These are phyloP conservation scores for Earliella scabrosa DNA, from an alignment of 1,284 basidiomycete genomes.

Conservation along the genomic window DNA sequence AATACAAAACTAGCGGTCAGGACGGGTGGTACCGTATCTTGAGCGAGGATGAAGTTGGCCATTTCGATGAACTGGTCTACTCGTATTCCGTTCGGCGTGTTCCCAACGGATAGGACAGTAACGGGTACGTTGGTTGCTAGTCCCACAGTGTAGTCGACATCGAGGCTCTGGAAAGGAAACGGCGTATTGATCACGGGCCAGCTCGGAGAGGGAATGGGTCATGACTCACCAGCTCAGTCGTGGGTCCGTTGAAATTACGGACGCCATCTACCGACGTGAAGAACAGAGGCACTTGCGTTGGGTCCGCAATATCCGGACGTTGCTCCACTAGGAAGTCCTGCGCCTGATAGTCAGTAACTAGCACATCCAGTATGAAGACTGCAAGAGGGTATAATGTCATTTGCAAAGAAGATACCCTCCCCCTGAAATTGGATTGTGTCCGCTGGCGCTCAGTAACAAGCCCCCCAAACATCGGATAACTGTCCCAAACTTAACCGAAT, in stretches of 20 bases:
- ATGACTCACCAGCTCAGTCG: constrained; percentile 46
- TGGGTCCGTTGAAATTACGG: constrained; percentile 43
- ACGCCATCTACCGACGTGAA: constrained; percentile 50
- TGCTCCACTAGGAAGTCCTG: constrained; percentile 28
- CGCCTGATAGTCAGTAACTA: too few relatives aligned
- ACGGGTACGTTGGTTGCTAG: constrained; percentile 54
- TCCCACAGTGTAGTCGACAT: constrained; percentile 65
- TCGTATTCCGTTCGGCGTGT: constrained; percentile 16
- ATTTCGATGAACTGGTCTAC: constrained; percentile 32
- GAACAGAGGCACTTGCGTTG: constrained; percentile 25
- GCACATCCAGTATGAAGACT: neutral
- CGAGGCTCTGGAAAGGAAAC: constrained; percentile 56
- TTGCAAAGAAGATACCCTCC: too few relatives aligned
- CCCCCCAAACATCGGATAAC: too few relatives aligned
- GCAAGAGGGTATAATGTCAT: too few relatives aligned
- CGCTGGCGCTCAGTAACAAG: too few relatives aligned
- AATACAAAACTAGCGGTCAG: constrained; percentile 51
- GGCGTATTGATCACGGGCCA: constrained; percentile 1
- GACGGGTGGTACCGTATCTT: constrained; percentile 36
- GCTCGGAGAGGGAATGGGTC: too few relatives aligned
- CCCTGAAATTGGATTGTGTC: too few relatives aligned
- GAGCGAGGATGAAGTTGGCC: constrained; percentile 33
- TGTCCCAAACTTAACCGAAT: too few relatives aligned
- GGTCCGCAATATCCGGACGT: constrained; percentile 34
- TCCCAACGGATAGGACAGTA: constrained; percentile 21